Percentiles rank a stretch among this genome's conserved stretches.
phyloP scores from a whole-genome alignment of 2,329 filamentous ascomycete species.

The Botryotinia narcissicola region DNA sequence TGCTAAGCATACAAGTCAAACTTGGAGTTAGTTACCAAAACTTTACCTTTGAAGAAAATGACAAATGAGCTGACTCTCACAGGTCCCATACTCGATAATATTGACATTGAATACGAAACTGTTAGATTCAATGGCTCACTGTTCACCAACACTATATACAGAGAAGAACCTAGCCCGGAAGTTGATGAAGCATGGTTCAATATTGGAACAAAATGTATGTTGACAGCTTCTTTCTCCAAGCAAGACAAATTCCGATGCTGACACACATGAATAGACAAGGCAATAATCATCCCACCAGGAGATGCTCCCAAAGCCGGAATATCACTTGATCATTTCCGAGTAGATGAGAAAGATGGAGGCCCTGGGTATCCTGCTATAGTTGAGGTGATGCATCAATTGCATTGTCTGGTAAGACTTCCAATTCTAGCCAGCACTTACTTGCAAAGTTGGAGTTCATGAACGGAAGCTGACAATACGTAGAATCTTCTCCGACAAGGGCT shows the following conservation, averaged over 20 bases:
- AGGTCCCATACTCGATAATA: slow-evolving; percentile 41
- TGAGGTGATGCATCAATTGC: slow-evolving; percentile 8
- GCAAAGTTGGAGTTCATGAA: not conserved
- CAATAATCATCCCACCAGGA: slow-evolving; percentile 12
- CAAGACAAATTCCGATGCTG: not conserved
- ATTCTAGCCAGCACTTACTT: not conserved
- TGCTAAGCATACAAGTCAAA: slow-evolving; percentile 7
- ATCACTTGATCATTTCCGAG: slow-evolving; percentile 12
- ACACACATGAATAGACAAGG: not conserved
- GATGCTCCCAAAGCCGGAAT: slow-evolving; percentile 1
- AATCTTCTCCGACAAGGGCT: slow-evolving; percentile 52
- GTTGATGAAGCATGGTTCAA: slow-evolving; percentile 8
- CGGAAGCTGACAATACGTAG: slow-evolving; percentile 19
- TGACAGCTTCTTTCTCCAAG: too few species aligned
- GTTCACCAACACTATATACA: slow-evolving; percentile 6
- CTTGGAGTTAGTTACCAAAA: not conserved
- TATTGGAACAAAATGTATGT: slow-evolving; percentile 36
- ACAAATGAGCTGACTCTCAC: not conserved
- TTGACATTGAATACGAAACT: slow-evolving; percentile 43
- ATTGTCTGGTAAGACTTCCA: slow-evolving; percentile 13
- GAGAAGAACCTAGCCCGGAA: slow-evolving; percentile 4
- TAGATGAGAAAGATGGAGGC: slow-evolving; percentile 11
- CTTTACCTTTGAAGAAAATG: not conserved
- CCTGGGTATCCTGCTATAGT: slow-evolving; percentile 11
- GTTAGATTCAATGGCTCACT: slow-evolving; percentile 30